Percentiles rank a stretch among this genome's conserved stretches.
Evolutionary conservation across 371 early-diverging fungal genomes (phyloP).

Genomic region (Zopfochytrium polystomum): DNA sequence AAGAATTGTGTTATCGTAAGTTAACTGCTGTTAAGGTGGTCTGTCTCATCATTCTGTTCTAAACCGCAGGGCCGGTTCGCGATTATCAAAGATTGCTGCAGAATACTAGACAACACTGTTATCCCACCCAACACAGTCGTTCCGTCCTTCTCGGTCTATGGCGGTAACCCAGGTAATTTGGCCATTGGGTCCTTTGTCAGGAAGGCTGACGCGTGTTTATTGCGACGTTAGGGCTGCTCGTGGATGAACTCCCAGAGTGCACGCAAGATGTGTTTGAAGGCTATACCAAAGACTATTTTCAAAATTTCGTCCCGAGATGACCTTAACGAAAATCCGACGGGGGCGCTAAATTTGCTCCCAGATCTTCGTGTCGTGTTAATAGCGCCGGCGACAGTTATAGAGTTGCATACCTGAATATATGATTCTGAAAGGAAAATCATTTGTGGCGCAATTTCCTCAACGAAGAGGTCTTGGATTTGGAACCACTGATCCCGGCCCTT

Average conservation of each 20-base stretch:
- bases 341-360: no score
- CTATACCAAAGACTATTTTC: slow-evolving; percentile 34
- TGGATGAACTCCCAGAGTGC: slow-evolving; percentile 81
- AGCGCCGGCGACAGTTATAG: no score
- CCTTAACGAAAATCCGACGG: no score
- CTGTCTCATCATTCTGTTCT: not conserved
- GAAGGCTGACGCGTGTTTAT: no score
- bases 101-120: slow-evolving; percentile 86
- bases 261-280: slow-evolving; percentile 64
- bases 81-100: slow-evolving; percentile 88
- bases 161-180: slow-evolving; percentile 70
- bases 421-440: slow-evolving; percentile 91
- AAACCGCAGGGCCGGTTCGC: slow-evolving; percentile 82
- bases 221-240: slow-evolving; percentile 50
- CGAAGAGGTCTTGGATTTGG: slow-evolving; percentile 88
- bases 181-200: no score
- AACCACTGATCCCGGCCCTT: slow-evolving; percentile 89
- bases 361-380: no score
- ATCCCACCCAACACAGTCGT: slow-evolving; percentile 89
- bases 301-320: slow-evolving; percentile 12
- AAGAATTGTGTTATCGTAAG: slow-evolving; percentile 90
- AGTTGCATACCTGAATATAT: slow-evolving; percentile 89
- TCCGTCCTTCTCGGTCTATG: slow-evolving; percentile 83
- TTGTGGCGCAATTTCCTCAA: slow-evolving; percentile 90
- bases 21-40: not conserved